Evolutionary conservation across 306 rosid genomes (phyloP), one percentile per base, ranked within the genome.

Genomic region (Vigna nakashimae): DNA sequence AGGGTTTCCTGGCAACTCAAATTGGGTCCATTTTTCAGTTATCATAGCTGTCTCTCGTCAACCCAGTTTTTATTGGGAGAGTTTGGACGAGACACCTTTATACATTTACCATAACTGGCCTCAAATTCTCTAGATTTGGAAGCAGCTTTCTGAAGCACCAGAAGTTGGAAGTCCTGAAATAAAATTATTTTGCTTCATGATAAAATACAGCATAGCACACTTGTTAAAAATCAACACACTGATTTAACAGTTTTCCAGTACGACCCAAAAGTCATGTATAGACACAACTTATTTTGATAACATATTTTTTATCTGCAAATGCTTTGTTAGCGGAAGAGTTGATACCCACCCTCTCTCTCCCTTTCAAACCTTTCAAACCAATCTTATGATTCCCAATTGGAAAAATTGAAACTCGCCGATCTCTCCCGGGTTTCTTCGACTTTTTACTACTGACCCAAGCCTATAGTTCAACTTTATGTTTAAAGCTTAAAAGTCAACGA

Each of bases 41-140:
- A 90, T 26, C 46, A 89, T 18, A 22, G 57, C 73, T 42, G 28
- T 67, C 81, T 78, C 42, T 89, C 45, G 14, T 90, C 83, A 18
- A 73, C 62, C 80, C 88, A 85, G 50, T 71, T 56, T 74, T 75
- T 87, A 69, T 63, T 74, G 67, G 72, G 74, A 40, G 76, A 42
- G 50, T 78, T 30, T 74, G 80, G 69, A 50, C n/a, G n/a, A 49
- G 81, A 56, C 65, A 4, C 65, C 58, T 65, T 82, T 65, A 70
- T 79, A 50, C 49, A 71, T 78, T 86, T 90, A 58, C 98, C 97
- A 74, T 89, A 92, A 26, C 82, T 67, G n/a, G 85, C 88, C 91
- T 92, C 98, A 17, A 94, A 94, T 71, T 94, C 94, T 70, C 80
- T 84, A 6, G 98, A 94, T 86, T 89, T 94, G 3, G 86, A 86